These are phyloP conservation scores for Moringa oleifera DNA, from an alignment of 345 rosid genomes.

Conservation along the genomic window DNA sequence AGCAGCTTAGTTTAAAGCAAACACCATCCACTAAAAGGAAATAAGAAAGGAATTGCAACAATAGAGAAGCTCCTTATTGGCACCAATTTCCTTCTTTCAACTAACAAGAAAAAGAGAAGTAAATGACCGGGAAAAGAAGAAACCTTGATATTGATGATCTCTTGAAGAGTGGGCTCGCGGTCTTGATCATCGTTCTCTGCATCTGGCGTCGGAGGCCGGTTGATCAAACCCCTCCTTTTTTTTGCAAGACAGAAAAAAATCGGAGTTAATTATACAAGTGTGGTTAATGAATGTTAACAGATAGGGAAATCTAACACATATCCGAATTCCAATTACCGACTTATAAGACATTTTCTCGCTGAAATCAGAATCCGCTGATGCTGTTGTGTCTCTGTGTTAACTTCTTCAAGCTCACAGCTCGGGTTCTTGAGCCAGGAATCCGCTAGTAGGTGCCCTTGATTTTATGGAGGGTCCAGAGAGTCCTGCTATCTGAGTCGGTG, in stretches of 20 bases:
- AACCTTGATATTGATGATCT: conserved; percentile 65
- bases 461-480: no score
- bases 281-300: no score
- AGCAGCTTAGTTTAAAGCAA: background rate
- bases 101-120: background rate
- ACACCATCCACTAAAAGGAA: background rate
- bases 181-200: conserved; percentile 29
- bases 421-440: no score
- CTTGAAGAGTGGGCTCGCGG: conserved; percentile 52
- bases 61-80: background rate
- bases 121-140: background rate
- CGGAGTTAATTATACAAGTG: no score
- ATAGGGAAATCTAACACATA: no score
- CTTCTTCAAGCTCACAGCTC: no score
- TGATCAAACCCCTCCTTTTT: conserved; percentile 60
- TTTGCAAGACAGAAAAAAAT: background rate
- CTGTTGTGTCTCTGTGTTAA: no score
- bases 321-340: no score
- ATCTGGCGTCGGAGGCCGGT: conserved; percentile 65
- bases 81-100: background rate
- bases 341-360: no score
- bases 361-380: no score
- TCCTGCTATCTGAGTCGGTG: no score
- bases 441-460: no score
- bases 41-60: background rate